Evolutionary conservation across 306 rosid genomes (phyloP), one percentile per base, ranked within the genome.

Genomic region (Cicer arietinum): DNA sequence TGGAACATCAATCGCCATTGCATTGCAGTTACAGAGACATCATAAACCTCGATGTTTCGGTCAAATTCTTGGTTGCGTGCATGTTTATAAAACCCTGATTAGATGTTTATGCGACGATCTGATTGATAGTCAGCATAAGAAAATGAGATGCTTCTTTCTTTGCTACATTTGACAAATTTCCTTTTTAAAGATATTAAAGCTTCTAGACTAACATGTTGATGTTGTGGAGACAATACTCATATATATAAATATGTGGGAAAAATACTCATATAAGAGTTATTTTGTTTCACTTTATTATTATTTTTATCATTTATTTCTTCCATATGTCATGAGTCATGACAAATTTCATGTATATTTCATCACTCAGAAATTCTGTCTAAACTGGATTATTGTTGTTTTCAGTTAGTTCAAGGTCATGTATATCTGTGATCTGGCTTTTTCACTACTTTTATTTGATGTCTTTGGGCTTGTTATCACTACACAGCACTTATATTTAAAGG

Each of bases 331-430:
- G 59, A 71, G 39, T 11, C 47, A 8, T 43, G 67, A 63, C 37
- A 59, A 12, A 20, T 20, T 52, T 68, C 51, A 58, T 48, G 77
- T 7, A 53, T 42, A n/a, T 22, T 67, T 52, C 39, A 10, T 20
- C 44, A 35, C 58, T 41, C 11, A 1, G 16, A 7, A 56, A 53
- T 14, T 67, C 10, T 56, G 14, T 37, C 6, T 13, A 18, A 18
- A 57, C 37, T 57, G 18, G 45, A 64, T 79, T 46, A 73, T 25
- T 25, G 3, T 46, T 72, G 45, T 18, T 56, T 43, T 64, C 8
- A 1, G 0, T 9, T 17, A 16, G 51, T 40, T 69, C 20, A 13
- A 11, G 44, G 5, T 47, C n/a, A 64, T 45, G 64, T 2, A 47
- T 47, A 22, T 39, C 13, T 30, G 39, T 54, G 37, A 57, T 20